Percentiles rank a stretch among this genome's conserved stretches.
Evolutionary conservation across 192 early-diverging fungal genomes (phyloP).

Genomic region (Backusella macrospora): DNA sequence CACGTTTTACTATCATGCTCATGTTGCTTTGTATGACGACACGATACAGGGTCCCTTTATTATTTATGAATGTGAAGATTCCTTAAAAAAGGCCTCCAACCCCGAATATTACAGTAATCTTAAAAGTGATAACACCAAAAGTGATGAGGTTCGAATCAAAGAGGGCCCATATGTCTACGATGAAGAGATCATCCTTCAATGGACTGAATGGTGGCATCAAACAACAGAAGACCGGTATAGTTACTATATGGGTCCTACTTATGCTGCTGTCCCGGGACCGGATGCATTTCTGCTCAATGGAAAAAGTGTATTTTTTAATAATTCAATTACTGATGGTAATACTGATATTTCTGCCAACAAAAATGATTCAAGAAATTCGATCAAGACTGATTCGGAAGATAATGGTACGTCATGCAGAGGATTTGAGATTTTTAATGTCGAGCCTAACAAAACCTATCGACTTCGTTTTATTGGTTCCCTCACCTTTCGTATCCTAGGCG

Average conservation of each 20-base stretch:
- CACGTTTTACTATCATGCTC: constrained; percentile 49
- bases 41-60: constrained; percentile 16
- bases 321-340: not conserved
- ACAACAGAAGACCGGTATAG: not conserved
- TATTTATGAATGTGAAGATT: constrained; percentile 12
- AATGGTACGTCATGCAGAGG: not conserved
- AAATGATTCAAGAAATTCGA: not conserved
- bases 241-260: constrained; percentile 6
- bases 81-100: not conserved
- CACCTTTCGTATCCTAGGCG: constrained; percentile 41
- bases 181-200: constrained; percentile 37
- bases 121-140: not conserved
- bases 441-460: constrained; percentile 31
- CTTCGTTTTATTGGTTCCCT: constrained; percentile 45
- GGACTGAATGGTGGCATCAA: constrained; percentile 50
- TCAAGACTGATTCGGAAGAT: not conserved
- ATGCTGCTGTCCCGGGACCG: not conserved
- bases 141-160: not conserved
- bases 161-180: constrained; percentile 41
- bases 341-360: not conserved
- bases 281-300: constrained; percentile 23
- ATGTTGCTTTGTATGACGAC: constrained; percentile 24
- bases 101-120: not conserved
- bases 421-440: constrained; percentile 23
- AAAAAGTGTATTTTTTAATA: not conserved